Evolutionary conservation across 306 rosid genomes (phyloP), one percentile per base, ranked within the genome.

Genomic region (Dalbergia cochinchinensis): DNA sequence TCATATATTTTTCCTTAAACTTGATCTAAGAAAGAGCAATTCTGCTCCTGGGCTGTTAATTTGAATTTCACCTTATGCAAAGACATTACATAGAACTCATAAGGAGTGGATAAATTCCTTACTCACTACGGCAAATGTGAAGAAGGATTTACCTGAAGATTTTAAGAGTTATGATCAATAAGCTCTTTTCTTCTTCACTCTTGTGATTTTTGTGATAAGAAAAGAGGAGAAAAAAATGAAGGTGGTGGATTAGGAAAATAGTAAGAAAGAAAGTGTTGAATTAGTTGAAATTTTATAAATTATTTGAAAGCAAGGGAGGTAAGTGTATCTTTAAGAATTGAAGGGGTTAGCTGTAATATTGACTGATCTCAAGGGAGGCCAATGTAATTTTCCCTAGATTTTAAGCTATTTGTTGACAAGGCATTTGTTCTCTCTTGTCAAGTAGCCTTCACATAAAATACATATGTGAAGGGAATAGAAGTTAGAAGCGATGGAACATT

Each of bases 401-500:
- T 65, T 65, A 76, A 18, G 41, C 48, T 80, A 16, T 50, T 42
- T 65, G 57, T 15, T 31, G 15, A 50, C 80, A 48, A 60, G 66
- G 55, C 59, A 39, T 69, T 50, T 81, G 41, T 61, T 75, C 44
- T 48, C 61, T 64, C 77, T 48, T 75, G 51, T 82, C 70, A 73
- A 8, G 50, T 53, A 31, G 58, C 62, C 42, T 80, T 20, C 70
- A 18, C 51, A 68, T 58, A 37, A 35, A 37, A n/a, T 75, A 33
- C 42, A 26, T 62, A 20, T 22, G 31, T 61, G 26, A 82, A 69
- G 48, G 71, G 54, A 58, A 55, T 65, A 35, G 7, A 60, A 41
- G 63, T 26, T 45, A 12, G 42, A 65, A 65, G 50, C 34, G 73
- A 44, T 31, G 53, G 59, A 54, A 44, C 66, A 73, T 80, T 48